Evolutionary conservation across 1,139 yeast species (phyloP).

Genomic region (Protomyces arabidopsidicola): DNA sequence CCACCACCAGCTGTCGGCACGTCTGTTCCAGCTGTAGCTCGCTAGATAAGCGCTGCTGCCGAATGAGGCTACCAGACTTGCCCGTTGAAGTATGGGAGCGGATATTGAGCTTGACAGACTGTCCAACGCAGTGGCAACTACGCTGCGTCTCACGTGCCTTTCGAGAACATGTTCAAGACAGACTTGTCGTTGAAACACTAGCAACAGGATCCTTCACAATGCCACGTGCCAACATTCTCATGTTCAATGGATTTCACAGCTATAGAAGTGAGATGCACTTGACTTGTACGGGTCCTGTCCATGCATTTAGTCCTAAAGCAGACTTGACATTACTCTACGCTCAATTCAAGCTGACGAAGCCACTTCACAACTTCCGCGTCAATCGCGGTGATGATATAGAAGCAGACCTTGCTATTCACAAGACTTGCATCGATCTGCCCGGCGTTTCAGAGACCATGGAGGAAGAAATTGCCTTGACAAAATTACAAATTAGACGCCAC

Average conservation of each 20-base stretch:
- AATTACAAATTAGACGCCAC: conserved; percentile 3
- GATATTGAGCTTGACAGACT: conserved; percentile 5
- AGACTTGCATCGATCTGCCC: neutral
- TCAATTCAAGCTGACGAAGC: conserved; percentile 14
- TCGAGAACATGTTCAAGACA: conserved; percentile 9
- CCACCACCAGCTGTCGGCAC: too few species aligned
- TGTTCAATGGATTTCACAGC: conserved; percentile 24
- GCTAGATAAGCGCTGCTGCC: too few species aligned
- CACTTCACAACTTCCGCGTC: conserved; percentile 15
- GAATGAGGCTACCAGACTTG: conserved; percentile 1
- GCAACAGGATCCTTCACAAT: neutral
- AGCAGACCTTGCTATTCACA: neutral
- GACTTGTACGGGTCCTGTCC: neutral
- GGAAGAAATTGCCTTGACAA: conserved; percentile 6
- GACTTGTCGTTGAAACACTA: neutral
- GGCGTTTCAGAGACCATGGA: neutral
- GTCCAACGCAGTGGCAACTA: conserved; percentile 4
- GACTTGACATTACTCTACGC: conserved; percentile 10
- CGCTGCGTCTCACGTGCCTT: conserved; percentile 2
- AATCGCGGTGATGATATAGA: conserved; percentile 21
- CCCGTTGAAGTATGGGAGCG: conserved; percentile 21
- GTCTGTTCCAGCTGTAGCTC: too few species aligned
- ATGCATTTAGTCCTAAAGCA: conserved; percentile 11
- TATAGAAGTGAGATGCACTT: conserved; percentile 9
- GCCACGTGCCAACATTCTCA: conserved; percentile 12